These are phyloP conservation scores for Magnaporthiopsis incrustans DNA, from an alignment of 2,329 filamentous ascomycete genomes.

Conservation along the genomic window DNA sequence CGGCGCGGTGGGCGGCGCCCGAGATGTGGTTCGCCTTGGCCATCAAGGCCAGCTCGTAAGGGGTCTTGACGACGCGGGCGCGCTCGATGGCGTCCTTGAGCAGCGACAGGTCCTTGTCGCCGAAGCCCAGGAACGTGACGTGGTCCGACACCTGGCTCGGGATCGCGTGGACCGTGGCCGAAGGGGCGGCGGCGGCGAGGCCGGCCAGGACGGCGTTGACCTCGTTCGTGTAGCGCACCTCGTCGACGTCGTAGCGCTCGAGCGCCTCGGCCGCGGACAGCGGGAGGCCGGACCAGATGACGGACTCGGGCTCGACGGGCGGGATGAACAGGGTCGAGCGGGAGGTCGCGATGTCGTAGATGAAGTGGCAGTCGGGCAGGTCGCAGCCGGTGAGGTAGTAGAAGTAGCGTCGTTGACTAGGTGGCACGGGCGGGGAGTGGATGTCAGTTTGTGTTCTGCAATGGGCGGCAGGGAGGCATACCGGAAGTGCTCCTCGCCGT, in stretches of 20 bases:
- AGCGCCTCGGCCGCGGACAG: constrained; percentile 68
- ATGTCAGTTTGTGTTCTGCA: background rate
- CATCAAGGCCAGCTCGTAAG: constrained; percentile 66
- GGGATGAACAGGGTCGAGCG: constrained; percentile 85
- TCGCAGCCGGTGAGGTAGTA: constrained; percentile 87
- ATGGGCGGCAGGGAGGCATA: constrained; percentile 26
- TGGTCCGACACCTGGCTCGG: constrained; percentile 65
- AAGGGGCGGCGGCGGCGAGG: constrained; percentile 30
- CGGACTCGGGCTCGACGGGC: constrained; percentile 74
- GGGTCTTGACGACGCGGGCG: constrained; percentile 63
- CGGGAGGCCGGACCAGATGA: constrained; percentile 90
- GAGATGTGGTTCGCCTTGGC: constrained; percentile 65
- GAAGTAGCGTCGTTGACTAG: constrained; percentile 81
- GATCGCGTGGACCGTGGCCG: constrained; percentile 60
- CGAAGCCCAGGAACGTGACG: constrained; percentile 64
- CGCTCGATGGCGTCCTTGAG: constrained; percentile 60
- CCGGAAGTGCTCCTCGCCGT: constrained; percentile 74
- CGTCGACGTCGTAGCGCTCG: constrained; percentile 72
- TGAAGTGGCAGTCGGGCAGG: constrained; percentile 70
- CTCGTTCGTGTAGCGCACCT: constrained; percentile 63
- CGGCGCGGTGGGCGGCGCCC: constrained; percentile 55
- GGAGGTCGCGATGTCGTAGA: constrained; percentile 69
- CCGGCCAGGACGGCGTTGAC: constrained; percentile 64
- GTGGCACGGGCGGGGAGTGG: background rate
- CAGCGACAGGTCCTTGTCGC: constrained; percentile 48